Evolutionary conservation across 768 basidiomycete species (phyloP), one percentile per base, ranked within the genome.

Genomic region (Saitozyma sp.): DNA sequence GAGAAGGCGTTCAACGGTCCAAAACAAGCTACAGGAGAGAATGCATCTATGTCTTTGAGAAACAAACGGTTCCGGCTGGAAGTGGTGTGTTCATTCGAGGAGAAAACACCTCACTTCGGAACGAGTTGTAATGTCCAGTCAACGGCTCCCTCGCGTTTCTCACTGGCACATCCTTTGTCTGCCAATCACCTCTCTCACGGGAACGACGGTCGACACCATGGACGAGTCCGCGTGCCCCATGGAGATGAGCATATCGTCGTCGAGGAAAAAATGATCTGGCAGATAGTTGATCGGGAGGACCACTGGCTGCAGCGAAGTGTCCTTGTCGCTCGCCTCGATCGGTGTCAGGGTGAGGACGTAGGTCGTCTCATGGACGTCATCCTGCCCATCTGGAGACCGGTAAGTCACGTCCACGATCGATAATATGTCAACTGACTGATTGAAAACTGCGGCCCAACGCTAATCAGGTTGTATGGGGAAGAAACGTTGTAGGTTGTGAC

Each of bases 231-330:
- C 29, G 19, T 59, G 58, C 16, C 63, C 63, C 43, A 64, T 37
- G 9, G 63, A 58, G 53, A 64, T 64, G 42, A 64, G 37, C 54
- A 64, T 45, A 13, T 41, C 20, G 54, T 64, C 63, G 49, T 64
- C 63, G n/a, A 64, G 29, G 50, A 64, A 64, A 46, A 64, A 64
- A 51, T 64, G 63, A 40, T 54, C 51, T 17, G 63, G 63, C 16
- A 59, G 48, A 7, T 52, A 52, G 38, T 3, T 13, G 17, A 19
- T 7, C 2, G 51, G 51, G 16, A 19, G 13, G 17, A 13, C 38
- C 39, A 54, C 49, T 7, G 29, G 48, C 19, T 59, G 58, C 19
- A 46, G 52, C 11, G 53, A 20, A n/a, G 9, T 40, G 42, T 59
- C 54, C 16, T 59, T 37, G 45, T 64, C 57, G 38, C 50, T 53